Base-by-base conservation (phyloP, 1,139 yeast genomes). In the Pichia inconspicua region DNA sequence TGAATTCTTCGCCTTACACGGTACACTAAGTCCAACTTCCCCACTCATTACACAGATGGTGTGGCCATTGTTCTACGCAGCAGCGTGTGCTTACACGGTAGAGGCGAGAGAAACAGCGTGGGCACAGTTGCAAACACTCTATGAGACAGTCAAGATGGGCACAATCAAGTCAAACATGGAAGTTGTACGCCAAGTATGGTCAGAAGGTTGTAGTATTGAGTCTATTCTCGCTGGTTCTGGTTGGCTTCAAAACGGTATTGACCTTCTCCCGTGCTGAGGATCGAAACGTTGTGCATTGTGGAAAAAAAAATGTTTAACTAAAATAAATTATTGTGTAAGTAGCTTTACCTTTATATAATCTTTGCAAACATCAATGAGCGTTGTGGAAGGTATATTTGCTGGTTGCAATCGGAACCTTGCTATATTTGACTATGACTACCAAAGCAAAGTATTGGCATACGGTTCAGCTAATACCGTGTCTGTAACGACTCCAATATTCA, bases 371-470 rank as follows among this genome's bases (percentile, higher is more conserved):
- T 12, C 34, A n/a, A 47, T 47, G 50, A 44, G 35, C 12, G 15
- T 34, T 11, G n/a, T 49, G 5, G 84, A 81, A 50, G 85, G 84
- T 40, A 70, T 83, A 9, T 82, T 87, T 56, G 72, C 82, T 15
- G 97, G 96, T 8, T 94, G 90, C 32, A 88, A 88, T 62, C 77
- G 78, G 55, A 90, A 84, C 58, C 74, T 84, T 11, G 78, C 76
- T 56, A 82, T 78, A 5, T 77, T 86, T 10, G 94, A 82, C 58
- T 78, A 74, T 60, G 71, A 73, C 54, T 53, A 63, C 0, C 50
- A 53, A 0, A 59, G 60, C 14, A 65, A 70, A 22, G 51, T 75
- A 5, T 72, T 85, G 10, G 96, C 95, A 0, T 88, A 71, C 65
- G 96, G 95, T 11, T 92, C 95, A 0, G 80, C 81, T 2, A 73